Conservation (phyloP, 257 asterid species). For the Dorcoceras hygrometricum region DNA sequence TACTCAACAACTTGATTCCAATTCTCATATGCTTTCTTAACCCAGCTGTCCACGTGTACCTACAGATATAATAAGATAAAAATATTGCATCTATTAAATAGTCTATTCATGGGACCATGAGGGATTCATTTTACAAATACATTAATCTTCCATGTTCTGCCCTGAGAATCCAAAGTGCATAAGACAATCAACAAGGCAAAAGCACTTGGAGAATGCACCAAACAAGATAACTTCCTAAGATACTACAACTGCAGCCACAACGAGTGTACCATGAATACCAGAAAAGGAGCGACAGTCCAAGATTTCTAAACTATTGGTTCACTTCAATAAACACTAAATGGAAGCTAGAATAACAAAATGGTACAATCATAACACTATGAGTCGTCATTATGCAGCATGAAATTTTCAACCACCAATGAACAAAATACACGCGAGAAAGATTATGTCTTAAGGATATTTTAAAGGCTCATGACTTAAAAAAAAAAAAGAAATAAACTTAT, state of each 20-base stretch:
- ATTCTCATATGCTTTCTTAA: constrained; percentile 90
- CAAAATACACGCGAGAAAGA: neutral
- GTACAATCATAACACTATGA: neutral
- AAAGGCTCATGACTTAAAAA: neutral
- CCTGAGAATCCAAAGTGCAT: neutral
- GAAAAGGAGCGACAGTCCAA: neutral
- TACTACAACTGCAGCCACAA: neutral
- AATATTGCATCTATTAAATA: neutral
- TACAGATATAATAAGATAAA: constrained; percentile 21
- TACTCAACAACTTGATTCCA: constrained; percentile 94
- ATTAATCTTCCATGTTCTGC: neutral
- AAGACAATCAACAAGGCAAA: neutral
- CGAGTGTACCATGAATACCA: neutral
- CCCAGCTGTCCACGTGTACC: constrained; percentile 82
- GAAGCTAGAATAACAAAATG: neutral
- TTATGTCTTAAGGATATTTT: neutral
- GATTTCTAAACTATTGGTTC: neutral
- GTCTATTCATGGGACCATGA: neutral
- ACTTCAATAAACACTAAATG: neutral
- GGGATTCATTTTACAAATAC: neutral
- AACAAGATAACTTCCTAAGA: neutral
- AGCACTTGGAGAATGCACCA: neutral
- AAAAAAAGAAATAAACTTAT: constrained; percentile 12
- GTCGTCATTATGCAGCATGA: neutral
- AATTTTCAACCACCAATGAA: neutral